Evolutionary conservation across 192 early-diverging fungal species (phyloP).

Genomic region (Entomortierella parvispora): DNA sequence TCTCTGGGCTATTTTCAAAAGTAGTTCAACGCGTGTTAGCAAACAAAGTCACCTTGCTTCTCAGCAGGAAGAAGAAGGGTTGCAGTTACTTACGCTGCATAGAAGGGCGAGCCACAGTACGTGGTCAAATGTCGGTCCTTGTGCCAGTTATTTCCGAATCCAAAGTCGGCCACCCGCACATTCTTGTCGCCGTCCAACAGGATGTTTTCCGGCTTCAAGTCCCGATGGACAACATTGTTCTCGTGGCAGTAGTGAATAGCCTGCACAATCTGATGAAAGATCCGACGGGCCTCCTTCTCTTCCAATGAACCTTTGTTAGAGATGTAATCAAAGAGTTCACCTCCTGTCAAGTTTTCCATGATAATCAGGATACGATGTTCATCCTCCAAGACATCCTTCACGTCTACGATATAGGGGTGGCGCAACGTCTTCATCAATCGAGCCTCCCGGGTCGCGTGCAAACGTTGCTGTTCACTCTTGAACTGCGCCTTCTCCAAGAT

Average conservation of each 20-base stretch:
- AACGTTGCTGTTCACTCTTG: constrained; percentile 63
- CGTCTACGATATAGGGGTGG: constrained; percentile 66
- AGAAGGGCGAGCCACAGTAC: constrained; percentile 74
- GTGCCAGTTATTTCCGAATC: constrained; percentile 67
- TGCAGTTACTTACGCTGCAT: no score
- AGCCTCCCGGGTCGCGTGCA: constrained; percentile 60
- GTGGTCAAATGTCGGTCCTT: constrained; percentile 67
- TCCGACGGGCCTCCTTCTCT: constrained; percentile 59
- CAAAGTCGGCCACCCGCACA: constrained; percentile 69
- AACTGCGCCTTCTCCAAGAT: constrained; percentile 65
- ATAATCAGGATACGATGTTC: constrained; percentile 65
- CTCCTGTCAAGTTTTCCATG: constrained; percentile 68
- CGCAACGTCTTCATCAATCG: constrained; percentile 56
- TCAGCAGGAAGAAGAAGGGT: no score
- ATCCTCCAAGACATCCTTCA: constrained; percentile 61
- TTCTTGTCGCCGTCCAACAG: constrained; percentile 59
- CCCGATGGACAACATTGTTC: constrained; percentile 69
- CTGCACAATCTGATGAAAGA: constrained; percentile 63
- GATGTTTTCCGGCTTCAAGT: constrained; percentile 73
- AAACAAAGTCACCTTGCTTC: no score
- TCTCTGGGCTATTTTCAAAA: no score
- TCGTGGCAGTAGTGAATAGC: constrained; percentile 65
- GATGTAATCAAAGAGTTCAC: constrained; percentile 69
- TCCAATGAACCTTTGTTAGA: constrained; percentile 57
- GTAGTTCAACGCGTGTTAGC: no score